Percentiles rank a stretch among this genome's conserved stretches.
These are phyloP conservation scores for Cryptococcus hybrid DNA, from an alignment of 1,284 basidiomycete species.

Conservation along the genomic window DNA sequence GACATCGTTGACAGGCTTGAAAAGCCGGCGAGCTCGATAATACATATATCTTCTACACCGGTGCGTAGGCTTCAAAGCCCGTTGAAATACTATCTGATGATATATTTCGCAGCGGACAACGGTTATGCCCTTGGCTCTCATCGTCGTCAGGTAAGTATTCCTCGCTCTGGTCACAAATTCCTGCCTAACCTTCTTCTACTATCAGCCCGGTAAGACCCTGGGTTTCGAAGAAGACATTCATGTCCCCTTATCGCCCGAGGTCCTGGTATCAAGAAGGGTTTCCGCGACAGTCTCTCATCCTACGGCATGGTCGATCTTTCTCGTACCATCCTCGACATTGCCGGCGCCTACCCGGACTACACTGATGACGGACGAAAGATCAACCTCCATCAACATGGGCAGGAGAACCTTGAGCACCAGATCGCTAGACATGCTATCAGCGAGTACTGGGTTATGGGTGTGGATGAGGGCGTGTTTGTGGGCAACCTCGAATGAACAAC, in stretches of 20 bases:
- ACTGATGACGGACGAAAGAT: slow-evolving; percentile 34
- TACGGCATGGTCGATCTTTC: slow-evolving; percentile 38
- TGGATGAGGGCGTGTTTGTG: slow-evolving; percentile 27
- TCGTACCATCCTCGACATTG: slow-evolving; percentile 39
- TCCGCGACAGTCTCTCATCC: slow-evolving; percentile 15
- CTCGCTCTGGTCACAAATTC: too few relatives aligned
- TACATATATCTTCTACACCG: slow-evolving; percentile 40
- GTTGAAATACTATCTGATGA: too few relatives aligned
- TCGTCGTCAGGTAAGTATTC: slow-evolving; percentile 16
- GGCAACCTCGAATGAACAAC: slow-evolving; percentile 18
- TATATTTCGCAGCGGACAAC: slow-evolving; percentile 27
- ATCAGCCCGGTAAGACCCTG: slow-evolving; percentile 39
- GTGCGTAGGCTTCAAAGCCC: too few relatives aligned
- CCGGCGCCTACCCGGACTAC: slow-evolving; percentile 32
- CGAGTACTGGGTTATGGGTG: slow-evolving; percentile 39
- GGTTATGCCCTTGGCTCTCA: slow-evolving; percentile 39
- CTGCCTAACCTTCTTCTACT: too few relatives aligned
- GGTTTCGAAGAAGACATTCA: slow-evolving; percentile 43
- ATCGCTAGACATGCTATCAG: slow-evolving; percentile 23
- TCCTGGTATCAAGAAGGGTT: slow-evolving; percentile 24
- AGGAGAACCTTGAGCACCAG: slow-evolving; percentile 1
- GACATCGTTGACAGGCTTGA: slow-evolving; percentile 30
- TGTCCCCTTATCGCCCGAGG: slow-evolving; percentile 34
- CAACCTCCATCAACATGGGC: slow-evolving; percentile 18
- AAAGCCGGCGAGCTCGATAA: slow-evolving; percentile 32